Conservation (phyloP, 108 stramenopile species). For the Skeletonema grethae region DNA sequence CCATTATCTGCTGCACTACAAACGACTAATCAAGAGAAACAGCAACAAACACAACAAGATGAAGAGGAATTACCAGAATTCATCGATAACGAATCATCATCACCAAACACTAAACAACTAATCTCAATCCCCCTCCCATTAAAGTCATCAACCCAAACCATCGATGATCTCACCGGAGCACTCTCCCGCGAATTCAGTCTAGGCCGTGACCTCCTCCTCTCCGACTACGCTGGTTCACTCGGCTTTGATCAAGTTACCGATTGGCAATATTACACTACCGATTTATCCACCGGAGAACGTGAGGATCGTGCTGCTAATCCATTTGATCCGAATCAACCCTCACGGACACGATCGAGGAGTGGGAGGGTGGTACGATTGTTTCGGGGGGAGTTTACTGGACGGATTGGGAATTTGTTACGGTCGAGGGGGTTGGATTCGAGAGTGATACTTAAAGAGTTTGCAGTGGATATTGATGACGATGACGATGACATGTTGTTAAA, state of each 20-base stretch:
- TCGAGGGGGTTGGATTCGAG: constrained; percentile 70
- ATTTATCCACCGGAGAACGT: constrained; percentile 36
- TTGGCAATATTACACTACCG: constrained; percentile 72
- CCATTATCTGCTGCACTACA: background rate
- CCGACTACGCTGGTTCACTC: constrained; percentile 71
- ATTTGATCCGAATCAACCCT: constrained; percentile 69
- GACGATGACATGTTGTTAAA: constrained; percentile 4
- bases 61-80: constrained; percentile 23
- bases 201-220: constrained; percentile 65
- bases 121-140: constrained; percentile 22
- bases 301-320: constrained; percentile 62
- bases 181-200: constrained; percentile 66
- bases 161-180: constrained; percentile 52
- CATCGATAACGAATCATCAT: background rate
- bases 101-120: background rate
- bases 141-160: background rate
- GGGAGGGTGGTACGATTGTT: constrained; percentile 82
- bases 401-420: constrained; percentile 46
- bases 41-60: background rate
- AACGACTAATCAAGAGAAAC: background rate
- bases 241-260: constrained; percentile 71
- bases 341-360: constrained; percentile 64
- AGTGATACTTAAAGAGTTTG: constrained; percentile 78
- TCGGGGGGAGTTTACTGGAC: constrained; percentile 69
- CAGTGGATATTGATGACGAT: constrained; percentile 49